Percentiles rank a stretch among this genome's conserved stretches.
These are phyloP conservation scores for Elongisporangium senticosum DNA, from an alignment of 352 stramenopile species.

Conservation along the genomic window DNA sequence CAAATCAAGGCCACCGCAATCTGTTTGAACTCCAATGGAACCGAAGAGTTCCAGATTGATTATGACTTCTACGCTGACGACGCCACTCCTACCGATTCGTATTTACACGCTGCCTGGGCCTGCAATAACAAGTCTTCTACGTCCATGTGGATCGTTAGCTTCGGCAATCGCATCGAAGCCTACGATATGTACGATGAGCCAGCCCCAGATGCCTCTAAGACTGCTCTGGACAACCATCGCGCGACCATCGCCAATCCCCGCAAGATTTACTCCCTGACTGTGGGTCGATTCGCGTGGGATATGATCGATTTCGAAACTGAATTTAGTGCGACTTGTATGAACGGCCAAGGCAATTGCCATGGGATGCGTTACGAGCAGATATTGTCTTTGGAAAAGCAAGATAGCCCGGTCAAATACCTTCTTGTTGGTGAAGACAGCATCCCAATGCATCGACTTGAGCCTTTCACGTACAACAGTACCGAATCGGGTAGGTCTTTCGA, in stretches of 20 bases:
- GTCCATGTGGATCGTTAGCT: constrained; percentile 45
- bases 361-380: constrained; percentile 22
- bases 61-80: constrained; percentile 13
- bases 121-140: constrained; percentile 22
- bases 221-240: constrained; percentile 15
- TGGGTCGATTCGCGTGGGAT: constrained; percentile 33
- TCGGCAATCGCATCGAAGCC: constrained; percentile 30
- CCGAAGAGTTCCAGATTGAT: constrained; percentile 22
- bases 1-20: constrained; percentile 38
- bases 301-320: constrained; percentile 24
- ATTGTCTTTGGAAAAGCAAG: constrained; percentile 5
- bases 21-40: constrained; percentile 19
- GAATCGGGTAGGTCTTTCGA: background rate
- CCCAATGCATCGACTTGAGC: constrained; percentile 19
- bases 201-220: background rate
- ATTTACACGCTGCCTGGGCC: constrained; percentile 2
- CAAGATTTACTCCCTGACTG: constrained; percentile 37
- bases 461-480: constrained; percentile 13
- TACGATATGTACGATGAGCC: constrained; percentile 18
- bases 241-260: constrained; percentile 17
- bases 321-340: constrained; percentile 31
- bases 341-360: constrained; percentile 11
- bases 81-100: background rate
- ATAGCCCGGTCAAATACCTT: constrained; percentile 4
- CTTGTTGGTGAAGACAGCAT: constrained; percentile 35